Percentiles rank a stretch among this genome's conserved stretches.
These are phyloP conservation scores for Peniophora sp. DNA, from an alignment of 1,284 basidiomycete species.

Conservation along the genomic window DNA sequence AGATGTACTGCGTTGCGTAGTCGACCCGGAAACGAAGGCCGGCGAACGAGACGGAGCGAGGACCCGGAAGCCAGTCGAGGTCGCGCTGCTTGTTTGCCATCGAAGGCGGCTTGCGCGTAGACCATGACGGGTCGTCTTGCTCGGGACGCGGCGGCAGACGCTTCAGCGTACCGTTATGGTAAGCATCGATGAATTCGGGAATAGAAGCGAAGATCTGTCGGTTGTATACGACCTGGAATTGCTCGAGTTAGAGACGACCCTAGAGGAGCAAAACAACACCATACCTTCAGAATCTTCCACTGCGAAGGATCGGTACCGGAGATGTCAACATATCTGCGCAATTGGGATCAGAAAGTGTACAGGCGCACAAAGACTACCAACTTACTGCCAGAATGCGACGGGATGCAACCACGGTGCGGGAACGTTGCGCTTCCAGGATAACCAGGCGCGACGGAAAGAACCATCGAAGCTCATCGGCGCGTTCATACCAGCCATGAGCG, in stretches of 20 bases:
- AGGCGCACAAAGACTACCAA: no score
- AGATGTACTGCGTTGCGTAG: constrained; percentile 41
- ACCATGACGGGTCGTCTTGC: constrained; percentile 32
- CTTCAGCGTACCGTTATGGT: constrained; percentile 42
- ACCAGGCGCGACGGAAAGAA: constrained; percentile 46
- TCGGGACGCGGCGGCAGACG: constrained; percentile 26
- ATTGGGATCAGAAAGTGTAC: no score
- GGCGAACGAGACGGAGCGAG: constrained; percentile 48
- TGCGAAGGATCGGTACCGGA: constrained; percentile 43
- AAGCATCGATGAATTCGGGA: constrained; percentile 45
- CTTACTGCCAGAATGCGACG: constrained; percentile 42
- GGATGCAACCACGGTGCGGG: constrained; percentile 47
- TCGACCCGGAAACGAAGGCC: constrained; percentile 55
- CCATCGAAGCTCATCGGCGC: constrained; percentile 56
- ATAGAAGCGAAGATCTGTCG: constrained; percentile 42
- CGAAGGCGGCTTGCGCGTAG: constrained; percentile 31
- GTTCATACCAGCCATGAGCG: constrained; percentile 32
- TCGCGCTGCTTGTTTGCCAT: constrained; percentile 31
- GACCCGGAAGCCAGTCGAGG: constrained; percentile 55
- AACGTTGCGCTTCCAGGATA: constrained; percentile 38
- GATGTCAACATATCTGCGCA: constrained; percentile 35
- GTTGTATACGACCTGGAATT: constrained; percentile 45
- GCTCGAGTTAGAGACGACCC: background rate
- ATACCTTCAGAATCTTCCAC: constrained; percentile 45
- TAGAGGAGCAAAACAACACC: background rate